Conservation (phyloP, 1,139 yeast genomes). For the Blastobotrys ciferrii region DNA sequence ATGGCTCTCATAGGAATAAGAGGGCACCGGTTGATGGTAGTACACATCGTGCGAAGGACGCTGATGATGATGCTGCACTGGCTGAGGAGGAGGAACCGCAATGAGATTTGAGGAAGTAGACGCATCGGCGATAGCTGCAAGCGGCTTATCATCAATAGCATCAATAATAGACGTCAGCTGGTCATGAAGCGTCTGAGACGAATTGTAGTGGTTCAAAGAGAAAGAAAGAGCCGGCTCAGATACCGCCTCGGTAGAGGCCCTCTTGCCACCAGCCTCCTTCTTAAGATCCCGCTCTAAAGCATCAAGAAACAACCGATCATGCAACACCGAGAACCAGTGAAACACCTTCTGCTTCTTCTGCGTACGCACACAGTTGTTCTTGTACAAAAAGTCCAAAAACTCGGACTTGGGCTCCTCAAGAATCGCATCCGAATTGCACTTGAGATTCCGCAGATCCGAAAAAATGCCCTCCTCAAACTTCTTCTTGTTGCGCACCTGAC, state of each 20-base stretch:
- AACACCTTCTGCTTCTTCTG: constrained; percentile 97
- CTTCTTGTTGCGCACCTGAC: constrained; percentile 78
- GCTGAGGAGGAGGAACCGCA: constrained; percentile 5
- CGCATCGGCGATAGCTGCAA: constrained; percentile 37
- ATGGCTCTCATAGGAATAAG: constrained; percentile 6
- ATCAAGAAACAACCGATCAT: constrained; percentile 88
- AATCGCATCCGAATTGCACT: constrained; percentile 85
- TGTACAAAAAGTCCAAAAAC: constrained; percentile 79
- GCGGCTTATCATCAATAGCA: constrained; percentile 33
- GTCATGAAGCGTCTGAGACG: constrained; percentile 38
- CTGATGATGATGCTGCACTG: constrained; percentile 1
- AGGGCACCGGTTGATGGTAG: not conserved
- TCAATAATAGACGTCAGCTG: constrained; percentile 36
- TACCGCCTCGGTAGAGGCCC: constrained; percentile 41
- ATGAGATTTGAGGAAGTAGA: constrained; percentile 25
- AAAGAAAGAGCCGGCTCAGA: constrained; percentile 45
- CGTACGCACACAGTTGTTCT: constrained; percentile 84
- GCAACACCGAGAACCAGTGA: constrained; percentile 95
- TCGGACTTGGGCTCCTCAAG: constrained; percentile 86
- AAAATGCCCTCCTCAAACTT: constrained; percentile 97
- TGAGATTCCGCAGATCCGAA: constrained; percentile 81
- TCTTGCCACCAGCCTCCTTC: constrained; percentile 51
- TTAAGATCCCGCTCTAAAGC: constrained; percentile 91
- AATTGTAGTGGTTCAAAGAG: constrained; percentile 32
- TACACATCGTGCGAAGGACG: constrained; percentile 1